phyloP scores from a whole-genome alignment of 164 flowering plant genomes.

The Stephania cephalantha region DNA sequence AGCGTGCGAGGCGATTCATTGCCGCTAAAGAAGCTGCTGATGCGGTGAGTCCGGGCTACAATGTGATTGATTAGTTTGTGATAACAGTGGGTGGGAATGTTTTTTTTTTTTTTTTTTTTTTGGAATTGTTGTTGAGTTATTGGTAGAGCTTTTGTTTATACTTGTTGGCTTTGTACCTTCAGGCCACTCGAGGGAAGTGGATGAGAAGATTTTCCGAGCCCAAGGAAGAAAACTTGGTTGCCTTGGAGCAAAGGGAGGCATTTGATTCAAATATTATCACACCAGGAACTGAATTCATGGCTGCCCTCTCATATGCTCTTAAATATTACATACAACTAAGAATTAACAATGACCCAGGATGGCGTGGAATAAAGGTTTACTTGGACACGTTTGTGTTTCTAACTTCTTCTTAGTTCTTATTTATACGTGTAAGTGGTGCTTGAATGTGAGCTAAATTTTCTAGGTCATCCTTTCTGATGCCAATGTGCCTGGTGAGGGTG shows the following conservation, averaged over 20 bases:
- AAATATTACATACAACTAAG: conserved; percentile 37
- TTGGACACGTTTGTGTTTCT: not conserved
- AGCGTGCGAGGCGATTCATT: conserved; percentile 41
- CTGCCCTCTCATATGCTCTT: conserved; percentile 36
- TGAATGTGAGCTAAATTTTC: not conserved
- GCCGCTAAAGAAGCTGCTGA: conserved; percentile 41
- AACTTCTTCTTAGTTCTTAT: not conserved
- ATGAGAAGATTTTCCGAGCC: conserved; percentile 15
- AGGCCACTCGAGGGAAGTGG: conserved; percentile 25
- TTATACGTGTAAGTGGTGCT: not conserved
- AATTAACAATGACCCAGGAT: conserved; percentile 40
- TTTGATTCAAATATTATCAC: conserved; percentile 53
- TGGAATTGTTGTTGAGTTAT: not conserved
- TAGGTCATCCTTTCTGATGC: conserved; percentile 70
- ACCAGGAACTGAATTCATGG: conserved; percentile 67
- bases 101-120: not conserved
- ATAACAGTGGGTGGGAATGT: not conserved
- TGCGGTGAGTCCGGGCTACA: conserved; percentile 18
- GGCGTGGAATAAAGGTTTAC: conserved; percentile 46
- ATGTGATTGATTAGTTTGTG: not conserved
- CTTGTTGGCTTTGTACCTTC: not conserved
- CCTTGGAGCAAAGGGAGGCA: conserved; percentile 12
- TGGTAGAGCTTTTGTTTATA: not conserved
- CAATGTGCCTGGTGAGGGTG: conserved; percentile 70
- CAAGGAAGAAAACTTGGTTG: conserved; percentile 13